A percentile compares a stretch with the other conserved stretches of the same genome.
phyloP scores from a whole-genome alignment of 768 basidiomycete genomes.

The Punctularia strigosozonata region DNA sequence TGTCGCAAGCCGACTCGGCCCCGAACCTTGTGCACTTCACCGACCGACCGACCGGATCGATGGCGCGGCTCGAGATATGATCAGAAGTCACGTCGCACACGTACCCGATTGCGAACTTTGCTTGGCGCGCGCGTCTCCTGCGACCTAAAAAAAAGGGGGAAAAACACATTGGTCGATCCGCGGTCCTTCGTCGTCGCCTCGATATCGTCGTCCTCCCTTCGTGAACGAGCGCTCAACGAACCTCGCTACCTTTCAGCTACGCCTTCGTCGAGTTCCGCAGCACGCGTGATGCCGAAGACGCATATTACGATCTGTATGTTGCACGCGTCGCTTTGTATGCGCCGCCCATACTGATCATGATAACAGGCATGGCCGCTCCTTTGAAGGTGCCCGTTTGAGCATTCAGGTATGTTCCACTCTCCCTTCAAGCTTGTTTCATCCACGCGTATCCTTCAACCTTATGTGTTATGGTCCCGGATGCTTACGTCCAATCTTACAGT shows the following conservation, averaged over 20 bases:
- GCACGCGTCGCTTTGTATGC: neutral
- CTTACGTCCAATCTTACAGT: constrained; percentile 25
- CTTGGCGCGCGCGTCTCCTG: neutral
- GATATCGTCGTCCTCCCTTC: constrained; percentile 17
- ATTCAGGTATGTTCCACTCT: constrained; percentile 42
- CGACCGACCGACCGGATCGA: no score
- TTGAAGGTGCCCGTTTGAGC: constrained; percentile 64
- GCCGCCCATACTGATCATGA: neutral
- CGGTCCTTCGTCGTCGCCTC: constrained; percentile 10
- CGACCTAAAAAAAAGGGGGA: neutral
- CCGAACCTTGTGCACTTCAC: no score
- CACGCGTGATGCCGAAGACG: constrained; percentile 69
- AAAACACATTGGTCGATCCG: no score
- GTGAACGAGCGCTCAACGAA: constrained; percentile 48
- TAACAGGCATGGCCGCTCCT: constrained; percentile 60
- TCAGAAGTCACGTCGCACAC: neutral
- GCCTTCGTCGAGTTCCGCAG: constrained; percentile 81
- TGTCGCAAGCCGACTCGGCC: no score
- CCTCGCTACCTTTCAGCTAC: constrained; percentile 48
- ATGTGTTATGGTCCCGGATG: neutral
- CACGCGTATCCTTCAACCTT: constrained; percentile 1
- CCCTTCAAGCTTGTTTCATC: neutral
- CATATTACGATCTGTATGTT: constrained; percentile 73
- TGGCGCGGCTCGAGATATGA: neutral
- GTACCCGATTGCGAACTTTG: neutral